Evolutionary conservation across 768 basidiomycete species (phyloP), one percentile per base, ranked within the genome.

Genomic region (Galerina sulciceps): DNA sequence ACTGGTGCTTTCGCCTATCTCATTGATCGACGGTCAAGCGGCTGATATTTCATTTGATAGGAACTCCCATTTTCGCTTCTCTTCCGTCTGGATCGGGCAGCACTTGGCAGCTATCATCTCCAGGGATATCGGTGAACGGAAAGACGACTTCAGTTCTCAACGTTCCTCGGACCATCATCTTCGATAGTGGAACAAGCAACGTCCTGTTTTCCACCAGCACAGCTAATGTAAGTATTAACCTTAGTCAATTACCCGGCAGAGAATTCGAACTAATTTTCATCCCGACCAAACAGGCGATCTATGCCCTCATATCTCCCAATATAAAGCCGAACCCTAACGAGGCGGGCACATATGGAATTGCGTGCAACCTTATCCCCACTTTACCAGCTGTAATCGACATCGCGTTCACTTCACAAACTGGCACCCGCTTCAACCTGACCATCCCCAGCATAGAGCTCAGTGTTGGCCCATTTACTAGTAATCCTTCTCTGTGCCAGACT

Each of bases 141-240:
- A 74, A 80, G 67, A 81, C 83, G 2, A 82, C 71, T 11, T 70
- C 73, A 8, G 55, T 76, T 8, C 70, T 85, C 47, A 76, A 75
- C 50, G 66, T 68, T 10, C 62, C 65, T 43, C 77, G 81, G 23
- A 76, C 62, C 46, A 75, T 86, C 65, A 83, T 85, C 48, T 85
- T 85, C 61, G 84, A 86, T 69, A 81, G 79, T 57, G 83, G 85
- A 35, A 85, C 83, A 20, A 82, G 81, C 64, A 86, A 85, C 66
- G 67, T 85, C 40, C 67, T 85, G 18, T 82, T 85, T 56, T 73
- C 79, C 42, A 79, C 81, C 18, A 65, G 68, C 40, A 84, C 81
- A 17, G 73, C 85, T 9, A 77, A 82, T 69, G 83, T 79, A 63
- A 59, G 60, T 20, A 59, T 47, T 31, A 18, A 14, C 26, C 23